Evolutionary conservation across 2,329 filamentous ascomycete genomes (phyloP).

Genomic region (Monilinia vaccinii-corymbosi): DNA sequence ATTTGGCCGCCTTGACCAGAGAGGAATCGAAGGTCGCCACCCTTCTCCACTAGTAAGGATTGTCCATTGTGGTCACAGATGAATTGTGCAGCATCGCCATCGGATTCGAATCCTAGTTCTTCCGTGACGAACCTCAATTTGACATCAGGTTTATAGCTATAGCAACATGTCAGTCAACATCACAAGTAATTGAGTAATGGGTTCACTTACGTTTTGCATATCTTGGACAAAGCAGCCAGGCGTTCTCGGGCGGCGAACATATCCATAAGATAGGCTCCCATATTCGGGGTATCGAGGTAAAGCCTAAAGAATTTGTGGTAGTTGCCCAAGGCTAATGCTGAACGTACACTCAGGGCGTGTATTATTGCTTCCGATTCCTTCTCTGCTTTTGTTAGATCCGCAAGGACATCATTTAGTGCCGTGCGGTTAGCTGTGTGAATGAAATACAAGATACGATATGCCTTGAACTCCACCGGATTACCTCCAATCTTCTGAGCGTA

Average conservation of each 20-base stretch:
- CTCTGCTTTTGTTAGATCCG: constrained; percentile 97
- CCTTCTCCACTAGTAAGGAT: constrained; percentile 66
- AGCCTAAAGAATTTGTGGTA: constrained; percentile 98
- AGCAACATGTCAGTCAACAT: constrained; percentile 37
- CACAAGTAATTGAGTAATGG: background rate
- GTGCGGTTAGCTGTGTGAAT: constrained; percentile 98
- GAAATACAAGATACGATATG: constrained; percentile 99
- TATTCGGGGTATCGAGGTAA: constrained; percentile 87
- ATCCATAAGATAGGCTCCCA: constrained; percentile 98
- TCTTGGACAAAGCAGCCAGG: constrained; percentile 78
- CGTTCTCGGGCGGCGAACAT: constrained; percentile 96
- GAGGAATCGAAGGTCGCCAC: constrained; percentile 63
- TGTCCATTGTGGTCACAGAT: constrained; percentile 72
- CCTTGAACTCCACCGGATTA: constrained; percentile 91
- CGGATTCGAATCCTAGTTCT: constrained; percentile 90
- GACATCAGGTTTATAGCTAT: constrained; percentile 85
- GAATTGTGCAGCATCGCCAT: constrained; percentile 84
- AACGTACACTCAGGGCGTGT: constrained; percentile 86
- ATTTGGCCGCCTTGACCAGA: constrained; percentile 61
- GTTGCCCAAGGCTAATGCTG: constrained; percentile 84
- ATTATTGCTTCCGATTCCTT: constrained; percentile 77
- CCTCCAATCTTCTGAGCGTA: constrained; percentile 83
- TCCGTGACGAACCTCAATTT: constrained; percentile 87
- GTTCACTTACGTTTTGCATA: constrained; percentile 84
- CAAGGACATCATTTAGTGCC: constrained; percentile 95